These are phyloP conservation scores for Pulveroboletus sp. DNA, from an alignment of 768 basidiomycete species.

Conservation along the genomic window DNA sequence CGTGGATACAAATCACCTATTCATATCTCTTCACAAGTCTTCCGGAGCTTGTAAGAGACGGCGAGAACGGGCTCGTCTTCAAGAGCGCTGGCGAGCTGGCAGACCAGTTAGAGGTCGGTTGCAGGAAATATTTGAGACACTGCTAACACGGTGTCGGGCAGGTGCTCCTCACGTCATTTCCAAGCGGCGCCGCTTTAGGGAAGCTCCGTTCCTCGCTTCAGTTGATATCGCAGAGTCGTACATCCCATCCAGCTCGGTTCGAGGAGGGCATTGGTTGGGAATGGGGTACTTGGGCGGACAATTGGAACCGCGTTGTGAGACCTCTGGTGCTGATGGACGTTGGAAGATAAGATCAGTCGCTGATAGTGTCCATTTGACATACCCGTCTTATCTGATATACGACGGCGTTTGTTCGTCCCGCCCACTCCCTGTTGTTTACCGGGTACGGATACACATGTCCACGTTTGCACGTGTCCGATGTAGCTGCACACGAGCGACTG, in stretches of 20 bases:
- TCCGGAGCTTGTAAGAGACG: conserved; percentile 79
- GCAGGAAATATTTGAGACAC: not conserved
- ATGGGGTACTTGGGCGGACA: conserved; percentile 82
- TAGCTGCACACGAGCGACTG: too few species aligned
- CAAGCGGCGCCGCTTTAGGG: conserved; percentile 46
- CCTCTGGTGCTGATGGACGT: conserved; percentile 46
- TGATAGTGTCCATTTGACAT: not conserved
- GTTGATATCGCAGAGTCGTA: conserved; percentile 25
- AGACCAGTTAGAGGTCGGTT: conserved; percentile 52
- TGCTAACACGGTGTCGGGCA: conserved; percentile 24
- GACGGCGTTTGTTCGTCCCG: not conserved
- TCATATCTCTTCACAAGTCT: conserved; percentile 45
- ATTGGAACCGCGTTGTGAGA: conserved; percentile 68
- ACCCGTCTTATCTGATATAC: conserved; percentile 1
- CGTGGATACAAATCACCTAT: conserved; percentile 1
- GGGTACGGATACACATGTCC: too few species aligned
- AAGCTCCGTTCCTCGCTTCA: conserved; percentile 49
- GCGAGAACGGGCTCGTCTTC: conserved; percentile 82
- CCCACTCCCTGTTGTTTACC: not conserved
- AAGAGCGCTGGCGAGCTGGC: conserved; percentile 61
- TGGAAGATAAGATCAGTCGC: not conserved
- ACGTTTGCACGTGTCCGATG: not conserved
- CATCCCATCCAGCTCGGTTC: conserved; percentile 16
- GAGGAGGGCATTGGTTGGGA: conserved; percentile 36
- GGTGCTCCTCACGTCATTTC: conserved; percentile 59